Conservation (phyloP, 73 alveolate genomes). For the Stentor roeselii region DNA sequence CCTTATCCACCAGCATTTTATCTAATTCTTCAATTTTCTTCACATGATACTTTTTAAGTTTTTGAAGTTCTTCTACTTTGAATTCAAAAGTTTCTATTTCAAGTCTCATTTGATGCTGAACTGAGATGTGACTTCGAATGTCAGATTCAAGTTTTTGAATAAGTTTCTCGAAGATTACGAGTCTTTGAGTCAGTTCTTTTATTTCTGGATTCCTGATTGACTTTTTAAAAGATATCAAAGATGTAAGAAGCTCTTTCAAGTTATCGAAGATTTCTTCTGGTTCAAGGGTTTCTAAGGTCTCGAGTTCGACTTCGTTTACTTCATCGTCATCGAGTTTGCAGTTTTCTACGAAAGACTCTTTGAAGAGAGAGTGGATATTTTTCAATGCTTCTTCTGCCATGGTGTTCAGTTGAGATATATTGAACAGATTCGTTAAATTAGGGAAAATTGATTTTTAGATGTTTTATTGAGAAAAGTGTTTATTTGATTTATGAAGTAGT, state of each 20-base stretch:
- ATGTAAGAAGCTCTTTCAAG: not conserved
- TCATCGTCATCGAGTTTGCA: not conserved
- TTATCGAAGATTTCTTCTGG: not conserved
- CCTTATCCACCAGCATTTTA: not conserved
- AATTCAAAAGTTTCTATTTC: slow-evolving; percentile 35
- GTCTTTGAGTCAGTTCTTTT: not conserved
- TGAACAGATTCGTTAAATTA: too few species aligned
- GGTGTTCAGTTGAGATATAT: too few species aligned
- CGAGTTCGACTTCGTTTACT: not conserved
- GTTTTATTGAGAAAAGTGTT: too few species aligned
- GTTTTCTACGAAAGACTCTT: not conserved
- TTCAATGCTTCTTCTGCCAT: not conserved
- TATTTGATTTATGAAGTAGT: too few species aligned
- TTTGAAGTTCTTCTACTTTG: slow-evolving; percentile 36
- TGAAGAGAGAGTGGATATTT: not conserved
- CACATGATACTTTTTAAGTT: not conserved
- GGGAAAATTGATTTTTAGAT: too few species aligned
- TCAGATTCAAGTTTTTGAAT: slow-evolving; percentile 38
- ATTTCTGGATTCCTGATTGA: not conserved
- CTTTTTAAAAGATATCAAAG: not conserved
- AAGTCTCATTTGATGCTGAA: slow-evolving; percentile 32
- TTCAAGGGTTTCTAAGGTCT: not conserved
- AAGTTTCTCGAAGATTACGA: not conserved
- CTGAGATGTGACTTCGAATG: slow-evolving; percentile 29
- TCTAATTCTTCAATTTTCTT: not conserved